phyloP scores from a whole-genome alignment of 306 rosid species.

The Purshia tridentata region DNA sequence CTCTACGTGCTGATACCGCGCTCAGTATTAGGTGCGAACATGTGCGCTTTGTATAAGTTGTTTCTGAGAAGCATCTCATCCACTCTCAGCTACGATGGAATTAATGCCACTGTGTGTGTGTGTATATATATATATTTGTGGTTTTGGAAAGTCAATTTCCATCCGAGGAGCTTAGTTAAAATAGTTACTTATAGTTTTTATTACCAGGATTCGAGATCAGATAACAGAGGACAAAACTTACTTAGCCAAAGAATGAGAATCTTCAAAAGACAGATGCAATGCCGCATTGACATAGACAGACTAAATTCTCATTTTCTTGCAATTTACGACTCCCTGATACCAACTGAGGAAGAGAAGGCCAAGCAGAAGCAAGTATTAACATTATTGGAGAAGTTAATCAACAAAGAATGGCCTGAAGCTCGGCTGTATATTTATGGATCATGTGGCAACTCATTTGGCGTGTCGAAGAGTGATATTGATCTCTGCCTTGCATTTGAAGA shows the following conservation, averaged over 20 bases:
- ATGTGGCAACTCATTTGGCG: conserved; percentile 91
- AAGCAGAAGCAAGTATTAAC: conserved; percentile 70
- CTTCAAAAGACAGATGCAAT: conserved; percentile 48
- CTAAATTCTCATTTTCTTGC: conserved; percentile 59
- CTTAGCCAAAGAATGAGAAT: conserved; percentile 70
- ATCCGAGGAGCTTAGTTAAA: no score
- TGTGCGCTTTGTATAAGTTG: no score
- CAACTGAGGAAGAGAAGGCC: conserved; percentile 82
- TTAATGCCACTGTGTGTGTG: not conserved
- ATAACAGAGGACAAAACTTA: conserved; percentile 63
- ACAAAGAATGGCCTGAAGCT: conserved; percentile 82
- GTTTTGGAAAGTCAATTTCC: no score
- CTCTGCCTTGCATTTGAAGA: conserved; percentile 85
- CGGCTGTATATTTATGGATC: conserved; percentile 86
- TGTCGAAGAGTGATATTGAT: conserved; percentile 91
- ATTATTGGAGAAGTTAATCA: conserved; percentile 61
- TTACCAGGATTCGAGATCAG: conserved; percentile 76
- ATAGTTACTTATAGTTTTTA: conserved; percentile 29
- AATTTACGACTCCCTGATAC: conserved; percentile 67
- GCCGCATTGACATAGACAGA: conserved; percentile 73
- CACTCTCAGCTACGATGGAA: not conserved
- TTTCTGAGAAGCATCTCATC: not conserved
- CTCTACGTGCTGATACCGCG: no score
- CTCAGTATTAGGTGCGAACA: no score
- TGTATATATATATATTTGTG: not conserved